A percentile compares a stretch with the other conserved stretches of the same genome.
Evolutionary conservation across 1,284 basidiomycete species (phyloP).

Genomic region (Leccinum ponderosum): DNA sequence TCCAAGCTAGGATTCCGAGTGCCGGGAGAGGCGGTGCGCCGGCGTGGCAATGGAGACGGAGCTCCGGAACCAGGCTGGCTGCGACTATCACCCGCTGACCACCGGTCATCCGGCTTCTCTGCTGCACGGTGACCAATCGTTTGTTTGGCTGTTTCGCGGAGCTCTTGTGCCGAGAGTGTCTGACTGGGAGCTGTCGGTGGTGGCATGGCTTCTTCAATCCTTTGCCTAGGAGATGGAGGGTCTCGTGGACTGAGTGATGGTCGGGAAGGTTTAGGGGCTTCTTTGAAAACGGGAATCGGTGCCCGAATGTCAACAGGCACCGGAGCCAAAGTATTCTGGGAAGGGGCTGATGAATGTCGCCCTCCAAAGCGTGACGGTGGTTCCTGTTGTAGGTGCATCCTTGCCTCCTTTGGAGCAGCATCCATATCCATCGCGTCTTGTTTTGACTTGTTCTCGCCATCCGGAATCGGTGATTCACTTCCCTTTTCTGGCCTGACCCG

Average conservation of each 20-base stretch:
- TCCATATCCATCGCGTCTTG: slow-evolving; percentile 46
- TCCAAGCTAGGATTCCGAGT: slow-evolving; percentile 71
- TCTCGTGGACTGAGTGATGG: slow-evolving; percentile 36
- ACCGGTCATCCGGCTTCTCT: slow-evolving; percentile 44
- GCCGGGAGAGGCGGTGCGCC: slow-evolving; percentile 64
- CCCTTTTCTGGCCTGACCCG: slow-evolving; percentile 59
- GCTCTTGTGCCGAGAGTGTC: slow-evolving; percentile 75
- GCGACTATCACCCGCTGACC: slow-evolving; percentile 37
- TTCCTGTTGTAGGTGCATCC: slow-evolving; percentile 19
- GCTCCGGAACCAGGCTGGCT: slow-evolving; percentile 48
- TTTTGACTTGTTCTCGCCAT: slow-evolving; percentile 29
- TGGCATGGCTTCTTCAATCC: slow-evolving; percentile 54
- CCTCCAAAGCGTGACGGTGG: slow-evolving; percentile 23
- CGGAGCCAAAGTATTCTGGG: slow-evolving; percentile 15
- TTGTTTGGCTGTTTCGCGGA: slow-evolving; percentile 75
- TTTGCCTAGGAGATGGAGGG: slow-evolving; percentile 42
- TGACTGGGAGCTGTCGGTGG: slow-evolving; percentile 79
- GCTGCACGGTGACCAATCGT: slow-evolving; percentile 42
- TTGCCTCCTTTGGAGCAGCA: slow-evolving; percentile 25
- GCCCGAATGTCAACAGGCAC: slow-evolving; percentile 19
- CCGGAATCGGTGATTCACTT: slow-evolving; percentile 43
- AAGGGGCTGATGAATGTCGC: slow-evolving; percentile 17
- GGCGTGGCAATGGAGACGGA: slow-evolving; percentile 53
- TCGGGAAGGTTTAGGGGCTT: slow-evolving; percentile 20
- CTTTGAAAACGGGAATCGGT: slow-evolving; percentile 20